Evolutionary conservation across 1,139 yeast species (phyloP).

Genomic region (Kurtzmaniella quercitrusa): DNA sequence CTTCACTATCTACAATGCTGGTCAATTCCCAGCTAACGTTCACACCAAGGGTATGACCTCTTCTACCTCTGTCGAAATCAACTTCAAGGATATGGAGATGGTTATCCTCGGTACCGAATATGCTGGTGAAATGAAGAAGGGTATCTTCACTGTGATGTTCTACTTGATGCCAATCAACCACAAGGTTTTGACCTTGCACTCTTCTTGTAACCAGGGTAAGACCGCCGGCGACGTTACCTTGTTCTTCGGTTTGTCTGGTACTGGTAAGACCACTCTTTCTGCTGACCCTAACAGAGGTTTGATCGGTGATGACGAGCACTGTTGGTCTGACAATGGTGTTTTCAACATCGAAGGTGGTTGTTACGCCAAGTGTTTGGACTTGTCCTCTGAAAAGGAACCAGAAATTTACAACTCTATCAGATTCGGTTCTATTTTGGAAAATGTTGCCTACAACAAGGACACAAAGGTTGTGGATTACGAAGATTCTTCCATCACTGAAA

Average conservation of each 20-base stretch:
- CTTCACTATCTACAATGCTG: slow-evolving; percentile 97
- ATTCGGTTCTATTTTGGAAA: slow-evolving; percentile 93
- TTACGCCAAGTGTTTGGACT: slow-evolving; percentile 95
- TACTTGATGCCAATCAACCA: slow-evolving; percentile 96
- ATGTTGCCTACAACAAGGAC: slow-evolving; percentile 78
- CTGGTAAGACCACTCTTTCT: slow-evolving; percentile 96
- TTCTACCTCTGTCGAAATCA: slow-evolving; percentile 90
- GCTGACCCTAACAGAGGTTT: slow-evolving; percentile 94
- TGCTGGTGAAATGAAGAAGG: slow-evolving; percentile 99
- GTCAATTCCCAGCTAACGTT: slow-evolving; percentile 97
- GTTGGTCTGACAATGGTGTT: slow-evolving; percentile 98
- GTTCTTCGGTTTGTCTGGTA: slow-evolving; percentile 96
- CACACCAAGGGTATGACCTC: slow-evolving; percentile 98
- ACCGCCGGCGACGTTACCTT: slow-evolving; percentile 78
- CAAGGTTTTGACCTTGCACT: slow-evolving; percentile 88
- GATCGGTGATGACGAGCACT: slow-evolving; percentile 99
- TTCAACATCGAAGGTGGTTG: slow-evolving; percentile 99
- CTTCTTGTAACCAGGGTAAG: slow-evolving; percentile 89
- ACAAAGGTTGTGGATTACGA: slow-evolving; percentile 84
- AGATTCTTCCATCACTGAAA: slow-evolving; percentile 83
- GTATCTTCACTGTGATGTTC: slow-evolving; percentile 98
- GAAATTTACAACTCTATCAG: slow-evolving; percentile 94
- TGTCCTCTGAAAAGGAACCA: slow-evolving; percentile 91
- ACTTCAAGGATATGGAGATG: slow-evolving; percentile 98
- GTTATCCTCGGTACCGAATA: slow-evolving; percentile 97